Evolutionary conservation across 1,284 basidiomycete species (phyloP), one percentile per base, ranked within the genome.

Genomic region (Fomitopsis palustris): DNA sequence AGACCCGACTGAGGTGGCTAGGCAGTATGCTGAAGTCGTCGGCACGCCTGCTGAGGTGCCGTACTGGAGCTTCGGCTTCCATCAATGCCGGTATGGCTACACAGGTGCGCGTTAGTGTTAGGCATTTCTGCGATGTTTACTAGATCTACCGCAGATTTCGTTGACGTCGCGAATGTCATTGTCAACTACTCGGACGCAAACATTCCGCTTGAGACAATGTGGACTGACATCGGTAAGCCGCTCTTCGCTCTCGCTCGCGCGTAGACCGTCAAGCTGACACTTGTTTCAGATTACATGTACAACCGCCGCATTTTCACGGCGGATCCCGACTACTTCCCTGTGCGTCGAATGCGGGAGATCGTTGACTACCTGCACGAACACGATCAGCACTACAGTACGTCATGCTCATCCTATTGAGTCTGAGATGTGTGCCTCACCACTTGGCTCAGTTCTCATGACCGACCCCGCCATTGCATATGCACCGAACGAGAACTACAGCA

Each of bases 151-250:
- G 1, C 56, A 86, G 85, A 86, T 66, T 87, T 78, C 52, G 75
- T 86, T 21, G 81, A 86, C 49, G 84, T 88, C 1, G 81, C 85
- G 0, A 71, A 76, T 49, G 86, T 87, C 6, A 83, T 88, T 58
- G 71, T 78, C 0, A 85, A 82, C 67, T 88, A 87, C 61, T 80
- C 83, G 3, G 77, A 73, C 2, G 83, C 85, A 0, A 69, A 72
- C 2, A 89, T 90, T 55, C 88, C 88, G 3, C 78, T 90, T 3
- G 87, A 90, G 70, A 86, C 85, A 0, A 87, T 88, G 84, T 90
- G 87, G 88, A 88, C 86, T 9, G 88, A 90, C 68, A 90, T 90
- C 43, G 85, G 84, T 81, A 66, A 35, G 71, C 56, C 0, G 12
- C 53, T 35, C 10, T 14, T 19, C 17, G 14, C 55, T 35, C 23